Evolutionary conservation across 192 early-diverging fungal species (phyloP), one percentile per base, ranked within the genome.

Genomic region (Coemansia aciculifera): DNA sequence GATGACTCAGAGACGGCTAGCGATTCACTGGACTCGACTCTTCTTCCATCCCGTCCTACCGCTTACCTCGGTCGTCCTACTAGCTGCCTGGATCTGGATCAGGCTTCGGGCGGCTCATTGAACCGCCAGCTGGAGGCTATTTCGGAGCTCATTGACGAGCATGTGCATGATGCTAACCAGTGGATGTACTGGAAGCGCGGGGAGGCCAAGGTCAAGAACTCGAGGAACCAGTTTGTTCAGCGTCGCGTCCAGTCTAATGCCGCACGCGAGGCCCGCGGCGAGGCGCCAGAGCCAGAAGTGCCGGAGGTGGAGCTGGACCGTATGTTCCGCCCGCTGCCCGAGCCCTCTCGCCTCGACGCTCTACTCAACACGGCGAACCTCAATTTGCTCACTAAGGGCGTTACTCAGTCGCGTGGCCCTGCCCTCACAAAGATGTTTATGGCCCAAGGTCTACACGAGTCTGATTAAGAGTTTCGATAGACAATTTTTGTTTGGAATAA

Each of bases 131-230:
- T 92, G 44, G 95, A 96, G 78, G 84, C 89, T 15, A 92, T 91
- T 76, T 83, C 93, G 44, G 95, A 97, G 74, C 92, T 93, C 75
- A 88, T 95, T 29, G 98, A 99, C 63, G 93, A 92, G 29, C 90
- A 96, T 61, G 89, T 89, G 52, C 93, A 94, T 79, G 92, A 96
- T 71, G 91, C 94, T 67, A 90, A 89, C 87, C 90, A 93, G 72
- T 96, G 94, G 87, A 90, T 92, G 69, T 92, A 93, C 78, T 98
- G 98, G 98, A 92, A 98, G 83, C 90, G 95, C 69, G 90, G 87
- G 62, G 84, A 92, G 74, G 89, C 90, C 66, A 90, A 92, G 76
- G 98, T 98, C 73, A 90, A 95, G 84, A 78, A 86, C 66, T 90
- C 89, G 79, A 79, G 90, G 74, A 85, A 86, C 68, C 87, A 84